Conservation (phyloP, 257 asterid species). For the Solanum paucissectum region DNA sequence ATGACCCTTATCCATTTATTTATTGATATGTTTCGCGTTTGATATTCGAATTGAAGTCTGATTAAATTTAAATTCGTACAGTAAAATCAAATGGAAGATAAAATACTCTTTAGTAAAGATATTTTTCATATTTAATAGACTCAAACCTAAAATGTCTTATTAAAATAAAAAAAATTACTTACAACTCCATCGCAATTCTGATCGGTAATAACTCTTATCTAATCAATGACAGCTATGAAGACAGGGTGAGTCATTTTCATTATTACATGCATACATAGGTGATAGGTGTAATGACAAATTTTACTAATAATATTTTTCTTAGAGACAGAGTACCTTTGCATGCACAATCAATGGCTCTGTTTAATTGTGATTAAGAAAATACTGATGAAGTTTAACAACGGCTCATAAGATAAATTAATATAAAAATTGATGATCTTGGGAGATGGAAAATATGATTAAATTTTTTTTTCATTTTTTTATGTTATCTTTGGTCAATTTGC, state of each 20-base stretch:
- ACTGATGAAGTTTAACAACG: neutral
- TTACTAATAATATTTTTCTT: neutral
- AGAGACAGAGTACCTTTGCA: neutral
- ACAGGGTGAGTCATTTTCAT: neutral
- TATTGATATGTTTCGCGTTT: neutral
- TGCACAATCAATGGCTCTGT: neutral
- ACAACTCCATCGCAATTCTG: neutral
- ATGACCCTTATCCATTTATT: slow-evolving; percentile 24
- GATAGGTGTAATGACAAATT: neutral
- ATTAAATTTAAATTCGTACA: neutral
- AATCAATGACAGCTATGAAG: neutral
- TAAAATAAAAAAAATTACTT: neutral
- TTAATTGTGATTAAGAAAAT: neutral
- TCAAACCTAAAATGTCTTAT: rapidly evolving
- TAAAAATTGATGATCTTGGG: neutral
- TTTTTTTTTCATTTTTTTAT: neutral
- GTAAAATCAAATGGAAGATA: rapidly evolving
- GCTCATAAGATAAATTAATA: neutral
- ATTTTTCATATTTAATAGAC: rapidly evolving
- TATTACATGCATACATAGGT: neutral
- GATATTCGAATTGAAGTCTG: rapidly evolving
- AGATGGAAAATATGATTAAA: neutral
- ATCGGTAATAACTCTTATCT: neutral
- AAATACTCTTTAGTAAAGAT: neutral
- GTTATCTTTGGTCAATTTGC: neutral